These are phyloP conservation scores for Sporothrix euskadiensis DNA, from an alignment of 2,329 filamentous ascomycete genomes.

Conservation along the genomic window DNA sequence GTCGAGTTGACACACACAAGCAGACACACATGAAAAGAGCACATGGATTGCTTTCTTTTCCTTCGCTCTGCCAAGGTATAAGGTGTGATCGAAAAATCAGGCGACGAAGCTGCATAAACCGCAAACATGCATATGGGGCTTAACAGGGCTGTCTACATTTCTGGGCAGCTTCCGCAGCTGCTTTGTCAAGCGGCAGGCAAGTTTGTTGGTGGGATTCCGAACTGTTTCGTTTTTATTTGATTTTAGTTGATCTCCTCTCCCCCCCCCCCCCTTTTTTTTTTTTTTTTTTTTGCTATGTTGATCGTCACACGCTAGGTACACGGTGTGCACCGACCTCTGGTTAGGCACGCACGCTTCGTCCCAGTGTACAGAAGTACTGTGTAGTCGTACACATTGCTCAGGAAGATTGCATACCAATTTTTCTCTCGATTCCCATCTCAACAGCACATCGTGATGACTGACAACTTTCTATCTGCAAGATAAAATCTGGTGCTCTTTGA, in stretches of 20 bases:
- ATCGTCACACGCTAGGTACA: conserved; percentile 2
- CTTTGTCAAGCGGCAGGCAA: background rate
- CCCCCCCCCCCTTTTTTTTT: too few species aligned
- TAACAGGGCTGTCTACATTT: background rate
- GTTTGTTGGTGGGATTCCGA: background rate
- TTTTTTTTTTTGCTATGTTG: background rate
- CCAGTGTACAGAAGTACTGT: background rate
- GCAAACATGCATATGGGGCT: background rate
- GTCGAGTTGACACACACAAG: background rate
- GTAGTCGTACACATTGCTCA: background rate
- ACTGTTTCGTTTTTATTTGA: background rate
- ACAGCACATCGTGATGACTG: background rate
- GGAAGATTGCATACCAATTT: background rate
- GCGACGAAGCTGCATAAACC: background rate
- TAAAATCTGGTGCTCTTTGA: background rate
- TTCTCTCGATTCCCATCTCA: background rate
- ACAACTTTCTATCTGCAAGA: background rate
- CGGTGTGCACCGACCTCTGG: background rate
- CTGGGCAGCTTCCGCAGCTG: background rate
- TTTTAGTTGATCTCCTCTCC: too few species aligned
- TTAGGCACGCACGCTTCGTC: background rate
- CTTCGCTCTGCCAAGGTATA: background rate
- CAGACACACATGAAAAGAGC: background rate
- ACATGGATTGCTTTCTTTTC: background rate
- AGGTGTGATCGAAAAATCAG: conserved; percentile 5